Percentiles rank a stretch among this genome's conserved stretches.
These are phyloP conservation scores for Fibroporia radiculosa DNA, from an alignment of 768 basidiomycete species.

Conservation along the genomic window DNA sequence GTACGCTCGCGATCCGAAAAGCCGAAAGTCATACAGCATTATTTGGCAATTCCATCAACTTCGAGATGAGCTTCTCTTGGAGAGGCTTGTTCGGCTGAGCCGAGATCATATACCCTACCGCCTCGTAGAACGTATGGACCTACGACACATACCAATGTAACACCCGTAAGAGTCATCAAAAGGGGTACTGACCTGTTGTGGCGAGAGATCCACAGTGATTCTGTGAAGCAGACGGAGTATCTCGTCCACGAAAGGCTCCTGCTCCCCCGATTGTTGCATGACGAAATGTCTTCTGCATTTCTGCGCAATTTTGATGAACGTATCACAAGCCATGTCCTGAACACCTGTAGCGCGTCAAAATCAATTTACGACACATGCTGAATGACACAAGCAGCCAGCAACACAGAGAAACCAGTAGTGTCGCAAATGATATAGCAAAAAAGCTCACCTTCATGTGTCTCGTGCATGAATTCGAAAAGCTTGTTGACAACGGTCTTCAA, in stretches of 20 bases:
- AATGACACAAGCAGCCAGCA: slow-evolving; percentile 6
- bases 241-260: slow-evolving; percentile 97
- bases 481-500: slow-evolving; percentile 99
- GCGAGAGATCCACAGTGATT: slow-evolving; percentile 90
- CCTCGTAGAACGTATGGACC: slow-evolving; percentile 98
- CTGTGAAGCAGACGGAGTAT: slow-evolving; percentile 86
- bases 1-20: background rate
- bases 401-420: slow-evolving; percentile 1
- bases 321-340: slow-evolving; percentile 99
- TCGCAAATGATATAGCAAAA: background rate
- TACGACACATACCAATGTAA: slow-evolving; percentile 14
- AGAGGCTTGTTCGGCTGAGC: slow-evolving; percentile 97
- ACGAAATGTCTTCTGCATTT: slow-evolving; percentile 98
- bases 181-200: slow-evolving; percentile 53
- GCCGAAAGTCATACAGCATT: slow-evolving; percentile 63
- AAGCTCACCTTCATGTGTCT: slow-evolving; percentile 86
- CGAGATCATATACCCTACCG: slow-evolving; percentile 98
- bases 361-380: background rate
- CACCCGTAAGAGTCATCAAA: background rate
- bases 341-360: slow-evolving; percentile 51
- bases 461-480: slow-evolving; percentile 99
- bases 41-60: slow-evolving; percentile 96
- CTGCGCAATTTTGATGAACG: slow-evolving; percentile 99
- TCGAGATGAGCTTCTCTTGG: slow-evolving; percentile 91
- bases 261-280: slow-evolving; percentile 95